These are phyloP conservation scores for Boletus pseudopeckii DNA, from an alignment of 768 basidiomycete species.

Conservation along the genomic window DNA sequence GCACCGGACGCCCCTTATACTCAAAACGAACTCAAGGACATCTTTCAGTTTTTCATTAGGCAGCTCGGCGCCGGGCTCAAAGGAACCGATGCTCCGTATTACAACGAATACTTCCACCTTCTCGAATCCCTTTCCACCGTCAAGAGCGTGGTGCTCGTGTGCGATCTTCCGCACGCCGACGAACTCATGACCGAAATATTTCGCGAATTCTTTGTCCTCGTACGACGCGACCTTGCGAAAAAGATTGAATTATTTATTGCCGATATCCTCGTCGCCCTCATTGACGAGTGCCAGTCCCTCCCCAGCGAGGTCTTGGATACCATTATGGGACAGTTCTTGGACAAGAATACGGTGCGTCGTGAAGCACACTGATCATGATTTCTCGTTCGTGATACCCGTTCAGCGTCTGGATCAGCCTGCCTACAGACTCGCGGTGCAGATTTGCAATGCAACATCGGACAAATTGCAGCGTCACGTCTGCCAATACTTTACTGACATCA, in stretches of 20 bases:
- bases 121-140: slow-evolving; percentile 91
- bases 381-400: slow-evolving; percentile 3
- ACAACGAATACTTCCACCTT: slow-evolving; percentile 92
- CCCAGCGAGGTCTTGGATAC: slow-evolving; percentile 76
- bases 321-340: slow-evolving; percentile 82
- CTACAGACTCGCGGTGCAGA: slow-evolving; percentile 77
- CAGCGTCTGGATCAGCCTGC: slow-evolving; percentile 72
- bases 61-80: slow-evolving; percentile 78
- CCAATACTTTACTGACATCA: slow-evolving; percentile 90
- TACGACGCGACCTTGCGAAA: slow-evolving; percentile 69
- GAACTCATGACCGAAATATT: slow-evolving; percentile 83
- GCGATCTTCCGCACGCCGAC: slow-evolving; percentile 85
- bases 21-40: slow-evolving; percentile 82
- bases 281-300: slow-evolving; percentile 82
- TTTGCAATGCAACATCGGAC: slow-evolving; percentile 81
- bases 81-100: slow-evolving; percentile 77
- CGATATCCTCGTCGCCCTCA: slow-evolving; percentile 86
- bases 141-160: slow-evolving; percentile 91
- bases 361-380: neutral
- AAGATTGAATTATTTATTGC: slow-evolving; percentile 82
- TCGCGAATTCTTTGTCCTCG: slow-evolving; percentile 75
- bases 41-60: slow-evolving; percentile 94
- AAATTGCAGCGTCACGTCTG: slow-evolving; percentile 87
- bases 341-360: slow-evolving; percentile 65
- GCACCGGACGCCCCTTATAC: slow-evolving; percentile 98